phyloP scores from a whole-genome alignment of 352 stramenopile species.

The Globisporangium splendens region DNA sequence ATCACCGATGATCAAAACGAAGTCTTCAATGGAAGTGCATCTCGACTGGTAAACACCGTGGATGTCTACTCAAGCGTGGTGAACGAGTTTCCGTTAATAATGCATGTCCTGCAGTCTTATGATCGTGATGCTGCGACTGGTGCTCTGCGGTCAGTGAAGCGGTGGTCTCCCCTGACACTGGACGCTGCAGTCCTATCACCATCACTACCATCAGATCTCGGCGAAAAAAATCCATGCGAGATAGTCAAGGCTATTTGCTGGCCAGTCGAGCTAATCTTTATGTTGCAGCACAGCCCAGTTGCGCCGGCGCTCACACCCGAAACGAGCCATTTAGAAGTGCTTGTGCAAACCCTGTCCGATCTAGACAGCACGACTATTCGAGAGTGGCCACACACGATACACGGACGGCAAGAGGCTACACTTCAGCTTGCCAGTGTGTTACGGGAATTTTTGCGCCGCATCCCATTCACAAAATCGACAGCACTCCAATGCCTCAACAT shows the following conservation, averaged over 20 bases:
- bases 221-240: slow-evolving; percentile 3
- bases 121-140: background rate
- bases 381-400: slow-evolving; percentile 1
- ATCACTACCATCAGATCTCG: background rate
- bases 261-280: slow-evolving; percentile 19
- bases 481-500: slow-evolving; percentile 4
- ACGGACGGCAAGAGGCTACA: background rate
- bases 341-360: background rate
- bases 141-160: background rate
- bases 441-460: background rate
- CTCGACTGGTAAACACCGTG: background rate
- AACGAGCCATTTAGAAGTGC: background rate
- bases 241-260: slow-evolving; percentile 16
- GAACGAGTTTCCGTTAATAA: background rate
- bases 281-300: slow-evolving; percentile 14
- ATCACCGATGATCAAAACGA: background rate
- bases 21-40: background rate
- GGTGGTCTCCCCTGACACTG: slow-evolving; percentile 2
- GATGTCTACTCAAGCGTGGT: background rate
- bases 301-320: slow-evolving; percentile 1
- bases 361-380: slow-evolving; percentile 6
- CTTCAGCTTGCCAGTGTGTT: slow-evolving; percentile 3
- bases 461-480: background rate
- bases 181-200: background rate
- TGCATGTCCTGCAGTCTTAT: background rate